phyloP scores from a whole-genome alignment of 2,329 filamentous ascomycete species.

The Colletotrichum liaoningense region DNA sequence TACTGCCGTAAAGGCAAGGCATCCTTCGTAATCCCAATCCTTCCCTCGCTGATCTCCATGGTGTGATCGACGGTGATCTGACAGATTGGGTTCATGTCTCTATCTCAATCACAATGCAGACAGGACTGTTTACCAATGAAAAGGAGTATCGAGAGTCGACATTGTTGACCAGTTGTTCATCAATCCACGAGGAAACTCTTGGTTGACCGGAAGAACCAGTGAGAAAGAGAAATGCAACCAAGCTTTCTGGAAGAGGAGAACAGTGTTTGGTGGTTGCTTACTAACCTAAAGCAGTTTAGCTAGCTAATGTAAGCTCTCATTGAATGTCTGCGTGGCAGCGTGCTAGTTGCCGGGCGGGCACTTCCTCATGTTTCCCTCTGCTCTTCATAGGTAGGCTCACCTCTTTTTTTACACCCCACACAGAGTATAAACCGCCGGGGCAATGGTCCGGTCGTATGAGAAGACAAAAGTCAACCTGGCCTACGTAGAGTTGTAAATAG shows the following conservation, averaged over 20 bases:
- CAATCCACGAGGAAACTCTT: not conserved
- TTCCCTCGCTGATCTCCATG: not conserved
- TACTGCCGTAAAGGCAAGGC: not conserved
- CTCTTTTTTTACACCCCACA: not conserved
- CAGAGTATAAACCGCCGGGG: not conserved
- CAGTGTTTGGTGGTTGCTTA: not conserved
- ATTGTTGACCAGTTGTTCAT: not conserved
- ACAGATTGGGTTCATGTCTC: not conserved
- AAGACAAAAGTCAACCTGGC: not conserved
- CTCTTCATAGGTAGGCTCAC: not conserved
- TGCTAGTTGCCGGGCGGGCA: not conserved
- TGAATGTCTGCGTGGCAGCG: not conserved
- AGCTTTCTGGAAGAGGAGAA: not conserved
- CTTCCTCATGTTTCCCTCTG: not conserved
- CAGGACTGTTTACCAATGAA: not conserved
- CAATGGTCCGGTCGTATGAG: not conserved
- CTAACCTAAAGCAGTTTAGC: not conserved
- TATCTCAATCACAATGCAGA: not conserved
- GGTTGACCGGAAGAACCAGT: not conserved
- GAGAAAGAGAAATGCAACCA: not conserved
- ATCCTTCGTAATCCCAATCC: not conserved
- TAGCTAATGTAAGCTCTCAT: not conserved
- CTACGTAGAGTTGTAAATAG: not conserved
- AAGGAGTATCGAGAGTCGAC: not conserved
- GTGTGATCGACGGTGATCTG: conserved; percentile 4